A percentile compares a stretch with the other conserved stretches of the same genome.
phyloP scores from a whole-genome alignment of 2,329 filamentous ascomycete genomes.

The Aspergillus oerlinghausenensis region DNA sequence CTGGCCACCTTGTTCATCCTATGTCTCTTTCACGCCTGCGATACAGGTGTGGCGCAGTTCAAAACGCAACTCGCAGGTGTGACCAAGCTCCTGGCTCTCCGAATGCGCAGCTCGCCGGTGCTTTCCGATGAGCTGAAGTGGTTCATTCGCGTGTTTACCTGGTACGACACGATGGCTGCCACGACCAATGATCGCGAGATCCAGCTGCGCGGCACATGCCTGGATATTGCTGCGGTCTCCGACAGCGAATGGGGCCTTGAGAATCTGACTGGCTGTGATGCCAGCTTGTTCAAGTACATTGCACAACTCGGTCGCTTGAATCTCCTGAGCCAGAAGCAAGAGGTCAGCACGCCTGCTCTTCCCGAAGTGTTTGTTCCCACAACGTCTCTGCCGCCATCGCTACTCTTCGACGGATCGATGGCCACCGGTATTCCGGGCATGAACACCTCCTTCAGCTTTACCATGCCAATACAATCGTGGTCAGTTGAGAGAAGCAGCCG shows the following conservation, averaged over 20 bases:
- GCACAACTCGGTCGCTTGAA: conserved; percentile 80
- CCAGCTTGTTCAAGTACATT: conserved; percentile 79
- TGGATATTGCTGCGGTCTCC: conserved; percentile 61
- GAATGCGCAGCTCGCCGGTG: conserved; percentile 57
- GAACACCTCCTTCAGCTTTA: conserved; percentile 35
- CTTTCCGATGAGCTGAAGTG: conserved; percentile 66
- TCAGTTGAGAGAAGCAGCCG: conserved; percentile 16
- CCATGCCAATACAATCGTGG: conserved; percentile 29
- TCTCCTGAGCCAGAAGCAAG: conserved; percentile 67
- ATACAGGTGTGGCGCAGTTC: conserved; percentile 89
- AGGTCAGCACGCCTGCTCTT: conserved; percentile 20
- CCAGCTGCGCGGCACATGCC: conserved; percentile 62
- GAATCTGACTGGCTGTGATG: conserved; percentile 83
- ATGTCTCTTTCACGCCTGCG: conserved; percentile 89
- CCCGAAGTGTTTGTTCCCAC: conserved; percentile 14
- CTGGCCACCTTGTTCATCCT: conserved; percentile 81
- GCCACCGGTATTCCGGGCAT: conserved; percentile 23
- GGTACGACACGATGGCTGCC: conserved; percentile 89
- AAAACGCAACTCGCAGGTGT: conserved; percentile 90
- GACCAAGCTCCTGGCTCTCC: conserved; percentile 78
- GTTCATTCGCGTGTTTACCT: conserved; percentile 91
- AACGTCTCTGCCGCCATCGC: conserved; percentile 30
- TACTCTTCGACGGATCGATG: conserved; percentile 16
- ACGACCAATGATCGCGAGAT: conserved; percentile 89
- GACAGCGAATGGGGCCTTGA: conserved; percentile 70